phyloP scores from a whole-genome alignment of 805 yeast species.

The Pichia cabralensis region DNA sequence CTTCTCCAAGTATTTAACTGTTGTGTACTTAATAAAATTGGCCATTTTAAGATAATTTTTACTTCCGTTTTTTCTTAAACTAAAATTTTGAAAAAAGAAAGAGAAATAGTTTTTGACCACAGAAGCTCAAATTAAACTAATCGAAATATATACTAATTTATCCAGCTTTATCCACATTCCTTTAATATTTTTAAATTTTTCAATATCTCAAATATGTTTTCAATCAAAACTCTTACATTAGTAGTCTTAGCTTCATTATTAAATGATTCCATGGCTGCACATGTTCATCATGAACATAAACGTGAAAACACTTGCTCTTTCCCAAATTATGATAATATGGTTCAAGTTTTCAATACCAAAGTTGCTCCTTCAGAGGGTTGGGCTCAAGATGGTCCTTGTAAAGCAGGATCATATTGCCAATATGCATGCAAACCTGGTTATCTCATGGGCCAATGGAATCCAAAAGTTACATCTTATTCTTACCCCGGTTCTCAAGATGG shows the following conservation, averaged over 20 bases:
- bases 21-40: too few species aligned
- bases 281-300: constrained; percentile 9
- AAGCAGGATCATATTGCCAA: constrained; percentile 77
- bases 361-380: constrained; percentile 63
- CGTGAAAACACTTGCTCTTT: constrained; percentile 39
- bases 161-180: too few species aligned
- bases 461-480: constrained; percentile 56
- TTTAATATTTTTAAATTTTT: too few species aligned
- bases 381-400: constrained; percentile 74
- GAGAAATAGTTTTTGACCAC: too few species aligned
- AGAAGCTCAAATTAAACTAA: too few species aligned
- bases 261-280: constrained; percentile 4
- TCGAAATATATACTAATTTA: too few species aligned
- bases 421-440: constrained; percentile 89
- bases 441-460: constrained; percentile 85
- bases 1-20: too few species aligned
- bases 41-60: too few species aligned
- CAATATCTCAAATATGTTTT: constrained; percentile 6
- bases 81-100: too few species aligned
- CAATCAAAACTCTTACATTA: constrained; percentile 3
- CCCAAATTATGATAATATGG: constrained; percentile 60
- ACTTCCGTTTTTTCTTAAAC: too few species aligned
- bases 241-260: constrained; percentile 1
- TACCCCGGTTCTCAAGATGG: constrained; percentile 78
- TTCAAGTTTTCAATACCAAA: constrained; percentile 43